Evolutionary conservation across 2,329 filamentous ascomycete genomes (phyloP).

Genomic region (Nigrospora sphaerica): DNA sequence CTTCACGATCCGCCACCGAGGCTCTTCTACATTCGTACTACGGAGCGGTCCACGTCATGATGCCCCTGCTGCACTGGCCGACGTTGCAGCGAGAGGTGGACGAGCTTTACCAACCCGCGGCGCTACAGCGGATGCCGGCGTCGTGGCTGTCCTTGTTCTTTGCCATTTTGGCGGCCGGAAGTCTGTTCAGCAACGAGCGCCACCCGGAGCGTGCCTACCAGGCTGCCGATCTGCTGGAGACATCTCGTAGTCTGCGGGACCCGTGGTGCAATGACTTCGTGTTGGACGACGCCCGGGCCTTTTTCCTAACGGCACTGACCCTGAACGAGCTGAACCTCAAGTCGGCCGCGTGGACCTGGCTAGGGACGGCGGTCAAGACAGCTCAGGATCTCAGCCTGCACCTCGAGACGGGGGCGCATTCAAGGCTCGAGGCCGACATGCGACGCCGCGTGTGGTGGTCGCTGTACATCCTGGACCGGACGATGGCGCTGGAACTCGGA

Average conservation of each 20-base stretch:
- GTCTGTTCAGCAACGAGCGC: conserved; percentile 59
- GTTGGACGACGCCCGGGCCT: conserved; percentile 66
- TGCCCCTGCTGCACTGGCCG: conserved; percentile 85
- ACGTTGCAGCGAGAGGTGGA: conserved; percentile 73
- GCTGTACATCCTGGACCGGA: conserved; percentile 81
- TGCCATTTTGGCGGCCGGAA: conserved; percentile 74
- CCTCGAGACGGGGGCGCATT: conserved; percentile 64
- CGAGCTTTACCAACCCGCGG: conserved; percentile 61
- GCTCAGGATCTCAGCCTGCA: conserved; percentile 82
- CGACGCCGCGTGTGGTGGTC: conserved; percentile 89
- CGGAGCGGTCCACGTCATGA: conserved; percentile 67
- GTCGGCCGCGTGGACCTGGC: conserved; percentile 79
- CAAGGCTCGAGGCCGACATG: conserved; percentile 76
- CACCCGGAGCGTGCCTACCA: conserved; percentile 45
- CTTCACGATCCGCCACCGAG: conserved; percentile 62
- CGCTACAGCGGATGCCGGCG: conserved; percentile 51
- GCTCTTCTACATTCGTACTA: conserved; percentile 71
- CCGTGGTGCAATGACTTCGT: conserved; percentile 75
- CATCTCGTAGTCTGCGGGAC: conserved; percentile 63
- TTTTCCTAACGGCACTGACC: conserved; percentile 70
- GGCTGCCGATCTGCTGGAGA: conserved; percentile 61
- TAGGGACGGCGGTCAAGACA: conserved; percentile 70
- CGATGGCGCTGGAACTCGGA: conserved; percentile 72
- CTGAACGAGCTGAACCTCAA: conserved; percentile 81
- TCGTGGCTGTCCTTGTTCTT: conserved; percentile 79